These are phyloP conservation scores for Penicillium parvum DNA, from an alignment of 495 filamentous ascomycete genomes.

Conservation along the genomic window DNA sequence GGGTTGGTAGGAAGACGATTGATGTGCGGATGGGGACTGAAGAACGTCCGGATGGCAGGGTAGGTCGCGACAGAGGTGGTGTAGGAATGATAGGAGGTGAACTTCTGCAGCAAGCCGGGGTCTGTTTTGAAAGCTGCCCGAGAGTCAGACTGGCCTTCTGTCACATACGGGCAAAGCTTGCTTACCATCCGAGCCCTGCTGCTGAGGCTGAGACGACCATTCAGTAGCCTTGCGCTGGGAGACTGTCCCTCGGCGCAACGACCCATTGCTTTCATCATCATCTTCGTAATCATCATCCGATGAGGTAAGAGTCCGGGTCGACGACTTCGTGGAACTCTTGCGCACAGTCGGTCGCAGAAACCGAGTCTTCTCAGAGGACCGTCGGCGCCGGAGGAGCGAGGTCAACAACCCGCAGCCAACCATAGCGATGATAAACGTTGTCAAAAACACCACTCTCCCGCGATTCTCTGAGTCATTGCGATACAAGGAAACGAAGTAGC, in stretches of 20 bases:
- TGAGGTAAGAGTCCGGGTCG: slow-evolving; percentile 34
- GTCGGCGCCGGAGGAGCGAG: slow-evolving; percentile 28
- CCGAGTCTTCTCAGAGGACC: slow-evolving; percentile 11
- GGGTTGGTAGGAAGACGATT: slow-evolving; percentile 70
- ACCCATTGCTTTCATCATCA: slow-evolving; percentile 39
- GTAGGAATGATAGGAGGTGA: slow-evolving; percentile 67
- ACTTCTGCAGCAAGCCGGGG: slow-evolving; percentile 70
- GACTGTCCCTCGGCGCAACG: slow-evolving; percentile 31
- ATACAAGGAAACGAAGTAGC: slow-evolving; percentile 19
- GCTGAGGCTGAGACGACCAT: slow-evolving; percentile 20
- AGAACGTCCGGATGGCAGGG: slow-evolving; percentile 76
- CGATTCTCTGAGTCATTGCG: slow-evolving; percentile 30
- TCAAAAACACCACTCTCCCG: slow-evolving; percentile 33
- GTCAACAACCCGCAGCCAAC: slow-evolving; percentile 40
- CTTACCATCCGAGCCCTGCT: slow-evolving; percentile 34
- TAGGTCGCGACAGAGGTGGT: slow-evolving; percentile 67
- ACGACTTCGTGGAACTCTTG: slow-evolving; percentile 27
- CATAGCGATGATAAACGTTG: slow-evolving; percentile 37
- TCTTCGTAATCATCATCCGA: slow-evolving; percentile 45
- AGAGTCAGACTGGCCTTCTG: slow-evolving; percentile 1
- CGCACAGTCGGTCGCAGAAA: slow-evolving; percentile 22
- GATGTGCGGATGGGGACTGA: slow-evolving; percentile 72
- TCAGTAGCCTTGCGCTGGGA: slow-evolving; percentile 14
- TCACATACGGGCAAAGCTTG: background rate
- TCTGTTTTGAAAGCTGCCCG: slow-evolving; percentile 51